Conservation (phyloP, 1,139 yeast genomes). For the Lodderomyces metapsilosis region DNA sequence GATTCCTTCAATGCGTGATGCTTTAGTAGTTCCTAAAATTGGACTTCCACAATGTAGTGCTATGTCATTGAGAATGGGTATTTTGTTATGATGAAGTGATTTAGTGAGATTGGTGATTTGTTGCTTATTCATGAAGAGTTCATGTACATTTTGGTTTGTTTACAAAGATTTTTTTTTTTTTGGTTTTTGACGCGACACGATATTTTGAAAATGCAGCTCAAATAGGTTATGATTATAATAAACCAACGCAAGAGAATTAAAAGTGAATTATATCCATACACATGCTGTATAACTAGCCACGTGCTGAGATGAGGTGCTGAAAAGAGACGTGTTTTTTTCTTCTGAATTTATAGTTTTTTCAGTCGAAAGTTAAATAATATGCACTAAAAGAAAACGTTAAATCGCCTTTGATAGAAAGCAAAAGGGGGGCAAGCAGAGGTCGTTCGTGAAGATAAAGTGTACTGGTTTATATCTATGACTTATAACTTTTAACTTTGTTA, state of each 20-base stretch:
- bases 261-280: too few relatives aligned
- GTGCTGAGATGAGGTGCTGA: too few relatives aligned
- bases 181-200: neutral
- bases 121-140: slow-evolving; percentile 2
- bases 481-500: too few relatives aligned
- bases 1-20: slow-evolving; percentile 24
- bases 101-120: slow-evolving; percentile 5
- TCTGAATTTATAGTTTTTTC: neutral
- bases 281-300: too few relatives aligned
- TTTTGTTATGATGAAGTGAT: slow-evolving; percentile 12
- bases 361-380: neutral
- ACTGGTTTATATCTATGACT: too few relatives aligned
- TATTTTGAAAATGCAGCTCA: too few relatives aligned
- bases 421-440: too few relatives aligned
- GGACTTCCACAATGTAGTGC: slow-evolving; percentile 37
- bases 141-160: neutral
- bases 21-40: slow-evolving; percentile 22
- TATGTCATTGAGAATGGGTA: slow-evolving; percentile 26
- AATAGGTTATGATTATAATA: too few relatives aligned
- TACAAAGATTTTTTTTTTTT: neutral
- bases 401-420: neutral
- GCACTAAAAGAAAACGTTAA: neutral
- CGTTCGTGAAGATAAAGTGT: too few relatives aligned
- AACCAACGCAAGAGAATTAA: too few relatives aligned
- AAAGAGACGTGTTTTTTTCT: neutral